Evolutionary conservation across 345 rosid species (phyloP).

Genomic region (Salix exigua): DNA sequence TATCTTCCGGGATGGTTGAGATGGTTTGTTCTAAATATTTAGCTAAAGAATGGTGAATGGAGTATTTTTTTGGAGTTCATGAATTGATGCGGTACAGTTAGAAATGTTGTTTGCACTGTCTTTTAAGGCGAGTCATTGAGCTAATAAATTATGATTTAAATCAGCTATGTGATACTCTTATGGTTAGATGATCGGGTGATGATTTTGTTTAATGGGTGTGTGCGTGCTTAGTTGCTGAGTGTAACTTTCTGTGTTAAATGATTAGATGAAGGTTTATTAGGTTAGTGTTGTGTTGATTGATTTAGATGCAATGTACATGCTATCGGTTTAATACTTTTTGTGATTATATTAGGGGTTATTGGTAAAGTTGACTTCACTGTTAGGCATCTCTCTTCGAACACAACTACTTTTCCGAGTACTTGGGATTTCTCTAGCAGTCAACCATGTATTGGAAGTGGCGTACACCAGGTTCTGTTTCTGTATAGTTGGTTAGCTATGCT

Average conservation of each 20-base stretch:
- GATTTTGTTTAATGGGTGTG: not conserved
- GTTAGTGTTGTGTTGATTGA: not conserved
- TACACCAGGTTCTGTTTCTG: constrained; percentile 50
- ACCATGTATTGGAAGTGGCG: constrained; percentile 62
- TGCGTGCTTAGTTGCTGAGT: not conserved
- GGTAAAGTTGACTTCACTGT: constrained; percentile 98
- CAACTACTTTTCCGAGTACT: constrained; percentile 61
- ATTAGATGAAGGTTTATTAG: not conserved
- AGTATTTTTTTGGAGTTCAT: not conserved
- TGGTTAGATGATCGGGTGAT: not conserved
- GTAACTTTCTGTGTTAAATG: not conserved
- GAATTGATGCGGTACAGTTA: not conserved
- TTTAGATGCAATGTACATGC: not conserved
- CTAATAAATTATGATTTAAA: not conserved
- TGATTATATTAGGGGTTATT: constrained; percentile 53
- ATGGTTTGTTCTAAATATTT: not conserved
- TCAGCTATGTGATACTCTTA: not conserved
- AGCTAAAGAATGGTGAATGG: not conserved
- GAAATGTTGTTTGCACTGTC: not conserved
- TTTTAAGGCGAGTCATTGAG: not conserved
- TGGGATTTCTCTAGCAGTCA: constrained; percentile 60
- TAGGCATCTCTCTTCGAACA: constrained; percentile 81
- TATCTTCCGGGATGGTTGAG: not conserved
- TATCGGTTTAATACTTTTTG: constrained; percentile 14
- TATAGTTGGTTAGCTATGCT: not conserved